Base-by-base conservation (phyloP, 2,329 filamentous ascomycete species). In the Fonsecaea pedrosoi region DNA sequence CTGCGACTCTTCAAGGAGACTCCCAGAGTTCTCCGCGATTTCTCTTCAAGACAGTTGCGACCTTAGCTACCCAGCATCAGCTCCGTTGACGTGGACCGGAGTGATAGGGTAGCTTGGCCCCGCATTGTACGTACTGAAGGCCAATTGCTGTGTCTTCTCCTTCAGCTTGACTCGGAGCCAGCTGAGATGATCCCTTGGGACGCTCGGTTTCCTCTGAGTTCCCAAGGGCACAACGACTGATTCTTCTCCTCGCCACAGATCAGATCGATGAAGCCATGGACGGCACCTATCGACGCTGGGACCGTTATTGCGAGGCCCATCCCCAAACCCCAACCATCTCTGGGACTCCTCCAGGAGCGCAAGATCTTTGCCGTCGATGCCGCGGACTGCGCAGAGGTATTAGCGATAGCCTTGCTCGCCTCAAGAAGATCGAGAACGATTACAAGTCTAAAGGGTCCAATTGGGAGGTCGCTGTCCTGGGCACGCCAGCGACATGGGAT, bases 281-380 rank as follows among this genome's bases (percentile, higher is more conserved):
- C n/a, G n/a, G 21, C 42, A 48, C 42, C n/a, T 48, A 48, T 48
- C 42, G 42, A 48, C 42, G 42, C 42, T 48, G 42, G 42, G 21
- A 21, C 42, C 42, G 42, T 10, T 48, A 48, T 48, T 48, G 42
- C n/a, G 42, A 48, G 42, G 42, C 18, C 42, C 42, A 48, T 48
- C 42, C 42, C n/a, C 4, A 18, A 18, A 48, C 42, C n/a, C 42
- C 42, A 21, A 48, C 42, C 5, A 48, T 48, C n/a, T 18, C n/a
- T 18, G 42, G 42, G n/a, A 48, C 6, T 48, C 4, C 42, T 21
- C 42, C 42, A 3, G 21, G 21, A 48, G n/a, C 42, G n/a, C 42
- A 48, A 48, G 42, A 48, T 21, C 42, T 48, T 7, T 48, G 42
- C n/a, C n/a, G 42, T 3, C 42, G 42, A 48, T 48, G 42, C 42